These are phyloP conservation scores for Neofusicoccum sp. DNA, from an alignment of 2,329 filamentous ascomycete species.

Conservation along the genomic window DNA sequence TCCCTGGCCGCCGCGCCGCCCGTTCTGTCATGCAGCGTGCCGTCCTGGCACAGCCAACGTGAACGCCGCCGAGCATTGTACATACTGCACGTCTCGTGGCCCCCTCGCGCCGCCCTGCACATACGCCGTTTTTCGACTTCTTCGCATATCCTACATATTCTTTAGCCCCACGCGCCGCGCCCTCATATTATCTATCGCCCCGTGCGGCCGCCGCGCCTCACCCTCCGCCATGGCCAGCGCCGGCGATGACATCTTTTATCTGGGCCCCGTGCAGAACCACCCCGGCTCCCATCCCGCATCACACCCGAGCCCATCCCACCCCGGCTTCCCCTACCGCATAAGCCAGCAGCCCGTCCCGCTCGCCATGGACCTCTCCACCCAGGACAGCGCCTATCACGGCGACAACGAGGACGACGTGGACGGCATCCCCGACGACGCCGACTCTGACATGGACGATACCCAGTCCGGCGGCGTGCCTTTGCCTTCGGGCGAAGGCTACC, in stretches of 20 bases:
- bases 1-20: conserved; percentile 12
- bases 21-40: conserved; percentile 20
- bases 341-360: neutral
- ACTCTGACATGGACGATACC: conserved; percentile 22
- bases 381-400: conserved; percentile 9
- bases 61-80: conserved; percentile 15
- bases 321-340: conserved; percentile 13
- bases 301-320: neutral
- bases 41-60: conserved; percentile 20
- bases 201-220: neutral
- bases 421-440: conserved; percentile 16
- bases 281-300: neutral
- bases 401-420: conserved; percentile 7
- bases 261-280: neutral
- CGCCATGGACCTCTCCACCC: neutral
- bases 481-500: neutral
- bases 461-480: conserved; percentile 16
- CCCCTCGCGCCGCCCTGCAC: conserved; percentile 15
- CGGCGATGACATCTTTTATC: conserved; percentile 13
- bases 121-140: conserved; percentile 22
- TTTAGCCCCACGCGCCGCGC: conserved; percentile 8
- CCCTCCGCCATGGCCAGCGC: conserved; percentile 12
- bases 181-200: neutral
- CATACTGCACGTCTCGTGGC: conserved; percentile 21
- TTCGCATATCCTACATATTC: conserved; percentile 17